Base-by-base conservation (phyloP, 1,284 basidiomycete species). In the Boletus sp. region DNA sequence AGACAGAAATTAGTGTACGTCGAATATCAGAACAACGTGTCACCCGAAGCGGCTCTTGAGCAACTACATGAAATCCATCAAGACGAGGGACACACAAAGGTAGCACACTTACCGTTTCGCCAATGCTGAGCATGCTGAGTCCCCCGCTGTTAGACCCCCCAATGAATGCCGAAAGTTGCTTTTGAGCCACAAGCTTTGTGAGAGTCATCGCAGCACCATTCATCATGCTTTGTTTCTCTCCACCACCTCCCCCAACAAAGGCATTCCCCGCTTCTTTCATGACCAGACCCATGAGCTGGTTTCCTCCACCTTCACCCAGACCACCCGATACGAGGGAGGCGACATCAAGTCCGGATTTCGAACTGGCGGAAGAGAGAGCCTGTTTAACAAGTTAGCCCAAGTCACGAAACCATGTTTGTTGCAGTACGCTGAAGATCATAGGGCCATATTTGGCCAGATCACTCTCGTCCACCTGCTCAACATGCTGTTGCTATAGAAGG, bases 161-260 rank as follows among this genome's bases (percentile, higher is more conserved):
- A 27, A 74, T 76, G 3, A 74, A 70, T 9, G 74, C 65, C 45
- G 80, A 75, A 60, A 89, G 78, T 74, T 89, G 87, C 46, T 82
- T 84, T 70, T 89, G 83, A 55, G 86, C 83, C 59, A 88, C 68
- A 13, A 94, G 77, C 75, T 94, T 94, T 83, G 93, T 86, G 57
- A 91, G 83, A 1, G 88, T 92, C 84, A 88, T 86, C 4, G 88
- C 91, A 47, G 92, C 92, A 16, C 88, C 82, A 64, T 89, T 91
- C 67, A 94, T 83, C 7, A 86, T 87, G 67, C 91, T 89, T 66
- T 92, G 90, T 75, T 94, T 93, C 68, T 82, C 82, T 16, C 87
- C 88, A 22, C 82, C 78, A 1, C 84, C 76, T 11, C 78, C 75
- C n/a, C 88, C 88, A 18, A 84, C 84, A 63, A 94, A 89, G 53